Conservation (phyloP, 2,329 filamentous ascomycete genomes). For the Rhytidhysteron rufulum region DNA sequence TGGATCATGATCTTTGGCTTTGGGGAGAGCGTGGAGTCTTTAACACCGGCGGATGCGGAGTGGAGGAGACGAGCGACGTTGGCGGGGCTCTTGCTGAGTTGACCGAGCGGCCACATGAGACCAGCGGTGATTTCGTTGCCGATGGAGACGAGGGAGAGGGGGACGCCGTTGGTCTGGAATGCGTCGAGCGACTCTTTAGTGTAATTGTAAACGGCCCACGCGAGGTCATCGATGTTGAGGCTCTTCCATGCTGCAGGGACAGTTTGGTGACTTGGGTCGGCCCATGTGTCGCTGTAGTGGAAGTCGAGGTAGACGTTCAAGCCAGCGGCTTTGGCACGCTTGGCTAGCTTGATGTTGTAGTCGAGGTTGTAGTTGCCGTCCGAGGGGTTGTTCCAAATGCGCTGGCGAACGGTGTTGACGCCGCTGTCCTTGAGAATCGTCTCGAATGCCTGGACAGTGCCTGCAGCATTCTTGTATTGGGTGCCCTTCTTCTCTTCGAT, state of each 20-base stretch:
- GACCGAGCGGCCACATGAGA: slow-evolving; percentile 63
- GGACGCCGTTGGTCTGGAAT: slow-evolving; percentile 55
- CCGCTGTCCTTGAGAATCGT: slow-evolving; percentile 59
- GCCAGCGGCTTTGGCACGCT: slow-evolving; percentile 60
- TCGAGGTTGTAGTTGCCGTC: slow-evolving; percentile 64
- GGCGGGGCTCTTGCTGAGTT: slow-evolving; percentile 45
- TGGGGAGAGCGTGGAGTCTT: slow-evolving; percentile 54
- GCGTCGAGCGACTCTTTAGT: slow-evolving; percentile 59
- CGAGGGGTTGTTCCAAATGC: slow-evolving; percentile 64
- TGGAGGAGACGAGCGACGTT: slow-evolving; percentile 64
- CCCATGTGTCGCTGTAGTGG: slow-evolving; percentile 68
- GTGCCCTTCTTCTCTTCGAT: slow-evolving; percentile 61
- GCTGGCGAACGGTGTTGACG: slow-evolving; percentile 67
- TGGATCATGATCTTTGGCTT: slow-evolving; percentile 70
- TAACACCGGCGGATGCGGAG: slow-evolving; percentile 61
- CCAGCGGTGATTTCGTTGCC: slow-evolving; percentile 71
- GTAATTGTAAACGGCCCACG: slow-evolving; percentile 66
- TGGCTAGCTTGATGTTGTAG: slow-evolving; percentile 67
- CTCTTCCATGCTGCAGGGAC: slow-evolving; percentile 62
- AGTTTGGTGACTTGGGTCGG: slow-evolving; percentile 61
- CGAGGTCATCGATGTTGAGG: slow-evolving; percentile 53
- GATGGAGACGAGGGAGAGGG: slow-evolving; percentile 62
- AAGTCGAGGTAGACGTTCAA: slow-evolving; percentile 60
- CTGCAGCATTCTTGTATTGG: slow-evolving; percentile 56
- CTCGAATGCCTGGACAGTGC: slow-evolving; percentile 55